Percentiles rank a stretch among this genome's conserved stretches.
These are phyloP conservation scores for Citrus australasica DNA, from an alignment of 345 rosid genomes.

Conservation along the genomic window DNA sequence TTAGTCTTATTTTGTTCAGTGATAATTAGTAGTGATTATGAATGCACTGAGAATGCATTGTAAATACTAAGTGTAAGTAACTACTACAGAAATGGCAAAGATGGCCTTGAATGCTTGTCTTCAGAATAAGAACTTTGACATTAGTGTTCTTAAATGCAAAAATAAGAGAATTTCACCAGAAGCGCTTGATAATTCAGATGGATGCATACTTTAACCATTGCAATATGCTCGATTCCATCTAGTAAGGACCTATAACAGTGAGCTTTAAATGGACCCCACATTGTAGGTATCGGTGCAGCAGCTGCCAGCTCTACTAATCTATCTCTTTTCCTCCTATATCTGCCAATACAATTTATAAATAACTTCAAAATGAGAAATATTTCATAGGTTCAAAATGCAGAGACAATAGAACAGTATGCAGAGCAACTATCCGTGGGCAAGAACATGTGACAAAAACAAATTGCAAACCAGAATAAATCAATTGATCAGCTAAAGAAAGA, in stretches of 20 bases:
- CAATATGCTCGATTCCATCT: slow-evolving; percentile 96
- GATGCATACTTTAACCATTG: slow-evolving; percentile 81
- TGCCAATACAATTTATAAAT: slow-evolving; percentile 21
- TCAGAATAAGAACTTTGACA: neutral
- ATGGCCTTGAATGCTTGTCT: neutral
- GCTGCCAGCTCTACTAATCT: slow-evolving; percentile 69
- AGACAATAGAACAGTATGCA: neutral
- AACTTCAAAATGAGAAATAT: neutral
- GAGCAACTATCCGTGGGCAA: neutral
- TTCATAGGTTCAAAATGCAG: neutral
- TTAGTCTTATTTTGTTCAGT: neutral
- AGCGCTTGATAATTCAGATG: neutral
- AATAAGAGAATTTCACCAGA: neutral
- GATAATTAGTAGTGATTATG: neutral
- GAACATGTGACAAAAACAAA: neutral
- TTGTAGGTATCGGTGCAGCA: slow-evolving; percentile 75
- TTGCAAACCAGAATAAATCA: neutral
- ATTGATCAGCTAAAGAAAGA: neutral
- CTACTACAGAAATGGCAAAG: neutral
- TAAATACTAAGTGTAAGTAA: neutral
- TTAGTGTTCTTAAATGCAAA: neutral
- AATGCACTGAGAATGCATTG: neutral
- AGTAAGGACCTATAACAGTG: slow-evolving; percentile 73
- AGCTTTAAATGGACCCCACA: slow-evolving; percentile 89
- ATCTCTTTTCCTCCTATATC: slow-evolving; percentile 85